A percentile compares a stretch with the other conserved stretches of the same genome.
phyloP scores from a whole-genome alignment of 2,329 filamentous ascomycete species.

The Aspergillus fructus region DNA sequence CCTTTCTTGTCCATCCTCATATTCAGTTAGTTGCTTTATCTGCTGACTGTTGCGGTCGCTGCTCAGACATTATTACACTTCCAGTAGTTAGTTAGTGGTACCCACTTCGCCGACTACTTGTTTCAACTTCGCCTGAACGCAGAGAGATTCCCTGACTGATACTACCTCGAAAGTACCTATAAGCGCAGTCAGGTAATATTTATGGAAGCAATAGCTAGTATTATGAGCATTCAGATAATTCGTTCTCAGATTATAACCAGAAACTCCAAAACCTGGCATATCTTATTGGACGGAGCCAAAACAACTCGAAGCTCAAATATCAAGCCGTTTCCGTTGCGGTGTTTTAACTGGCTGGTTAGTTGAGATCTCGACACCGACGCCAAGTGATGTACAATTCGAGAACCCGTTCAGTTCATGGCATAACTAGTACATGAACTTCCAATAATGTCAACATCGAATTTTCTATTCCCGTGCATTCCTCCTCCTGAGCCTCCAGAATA shows the following conservation, averaged over 20 bases:
- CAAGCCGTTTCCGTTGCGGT: neutral
- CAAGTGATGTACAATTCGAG: neutral
- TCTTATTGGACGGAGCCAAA: no score
- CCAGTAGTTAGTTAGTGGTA: no score
- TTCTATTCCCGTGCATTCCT: slow-evolving; percentile 1
- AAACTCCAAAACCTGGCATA: neutral
- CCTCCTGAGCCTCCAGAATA: neutral
- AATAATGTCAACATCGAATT: neutral
- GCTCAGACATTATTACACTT: no score
- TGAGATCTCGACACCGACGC: neutral
- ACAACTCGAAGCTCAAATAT: no score
- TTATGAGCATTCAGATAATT: neutral
- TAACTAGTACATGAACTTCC: neutral
- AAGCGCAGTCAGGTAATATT: neutral
- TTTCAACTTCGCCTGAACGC: no score
- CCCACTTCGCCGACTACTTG: no score
- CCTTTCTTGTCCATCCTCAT: no score
- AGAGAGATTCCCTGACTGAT: no score
- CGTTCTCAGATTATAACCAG: neutral
- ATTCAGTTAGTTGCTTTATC: no score
- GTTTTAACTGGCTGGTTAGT: neutral
- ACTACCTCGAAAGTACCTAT: neutral
- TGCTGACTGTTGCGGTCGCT: no score
- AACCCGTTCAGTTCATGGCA: neutral
- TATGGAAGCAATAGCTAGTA: neutral